Evolutionary conservation across 164 flowering plant genomes (phyloP).

Genomic region (Nymphaea colorata): DNA sequence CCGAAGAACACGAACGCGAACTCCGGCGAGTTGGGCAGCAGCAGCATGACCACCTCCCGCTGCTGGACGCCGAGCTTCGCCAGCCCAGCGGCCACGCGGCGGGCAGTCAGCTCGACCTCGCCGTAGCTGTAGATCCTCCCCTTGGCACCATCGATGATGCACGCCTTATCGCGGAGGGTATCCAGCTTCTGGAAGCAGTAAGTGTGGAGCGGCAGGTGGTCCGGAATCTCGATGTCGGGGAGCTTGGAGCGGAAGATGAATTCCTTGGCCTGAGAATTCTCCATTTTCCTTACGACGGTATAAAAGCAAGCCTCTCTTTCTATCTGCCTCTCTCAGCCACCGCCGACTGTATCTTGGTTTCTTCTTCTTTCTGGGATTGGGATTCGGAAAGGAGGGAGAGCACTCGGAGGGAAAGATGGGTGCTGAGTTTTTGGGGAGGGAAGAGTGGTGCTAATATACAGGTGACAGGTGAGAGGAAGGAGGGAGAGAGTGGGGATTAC

Average conservation of each 20-base stretch:
- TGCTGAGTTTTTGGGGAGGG: not conserved
- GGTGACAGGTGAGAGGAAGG: not conserved
- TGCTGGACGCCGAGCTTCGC: conserved; percentile 39
- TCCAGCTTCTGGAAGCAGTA: conserved; percentile 73
- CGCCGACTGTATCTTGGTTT: not conserved
- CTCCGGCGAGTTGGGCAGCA: conserved; percentile 71
- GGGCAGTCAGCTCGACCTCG: conserved; percentile 49
- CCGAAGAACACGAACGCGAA: conserved; percentile 78
- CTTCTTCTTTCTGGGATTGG: conserved; percentile 3
- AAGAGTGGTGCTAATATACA: not conserved
- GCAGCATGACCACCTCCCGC: conserved; percentile 66
- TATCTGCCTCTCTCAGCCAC: not conserved
- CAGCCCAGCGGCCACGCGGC: conserved; percentile 60
- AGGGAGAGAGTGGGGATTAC: not conserved
- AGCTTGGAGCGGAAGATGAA: conserved; percentile 74
- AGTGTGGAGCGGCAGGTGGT: conserved; percentile 60
- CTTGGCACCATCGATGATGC: conserved; percentile 61
- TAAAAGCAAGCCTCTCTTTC: not conserved
- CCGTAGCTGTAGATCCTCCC: conserved; percentile 38
- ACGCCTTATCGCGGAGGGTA: conserved; percentile 33
- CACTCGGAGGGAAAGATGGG: not conserved
- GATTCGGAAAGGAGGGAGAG: not conserved
- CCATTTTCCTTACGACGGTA: not conserved
- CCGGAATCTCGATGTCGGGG: conserved; percentile 74
- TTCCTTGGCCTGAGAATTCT: conserved; percentile 13